phyloP scores from a whole-genome alignment of 2,329 filamentous ascomycete genomes.

The Cadophora malorum region DNA sequence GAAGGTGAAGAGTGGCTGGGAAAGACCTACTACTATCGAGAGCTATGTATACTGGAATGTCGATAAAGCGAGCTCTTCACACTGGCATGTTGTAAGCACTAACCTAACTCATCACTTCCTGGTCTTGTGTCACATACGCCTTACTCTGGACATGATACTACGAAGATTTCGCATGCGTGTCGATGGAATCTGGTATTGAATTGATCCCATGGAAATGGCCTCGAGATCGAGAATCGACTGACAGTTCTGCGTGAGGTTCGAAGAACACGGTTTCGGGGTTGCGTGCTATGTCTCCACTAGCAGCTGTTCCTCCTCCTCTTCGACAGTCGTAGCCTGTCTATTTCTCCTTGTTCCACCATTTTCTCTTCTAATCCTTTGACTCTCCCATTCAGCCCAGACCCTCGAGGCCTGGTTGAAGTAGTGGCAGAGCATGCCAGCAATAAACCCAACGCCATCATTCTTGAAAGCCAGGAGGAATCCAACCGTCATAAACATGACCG shows the following conservation, averaged over 20 bases:
- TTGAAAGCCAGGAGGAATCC: conserved; percentile 83
- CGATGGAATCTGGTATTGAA: background rate
- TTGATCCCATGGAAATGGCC: no score
- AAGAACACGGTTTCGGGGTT: background rate
- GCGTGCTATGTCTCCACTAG: conserved; percentile 14
- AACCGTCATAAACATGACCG: conserved; percentile 87
- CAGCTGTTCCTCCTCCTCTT: conserved; percentile 31
- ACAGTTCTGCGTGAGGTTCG: background rate
- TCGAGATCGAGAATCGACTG: no score
- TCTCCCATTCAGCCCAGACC: conserved; percentile 29
- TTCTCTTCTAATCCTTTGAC: conserved; percentile 20
- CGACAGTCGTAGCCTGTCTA: conserved; percentile 22
- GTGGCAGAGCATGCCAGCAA: conserved; percentile 81
- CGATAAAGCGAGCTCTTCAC: background rate
- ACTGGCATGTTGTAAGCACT: background rate
- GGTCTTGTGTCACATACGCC: background rate
- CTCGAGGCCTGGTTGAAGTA: conserved; percentile 59
- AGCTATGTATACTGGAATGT: background rate
- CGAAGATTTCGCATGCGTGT: background rate
- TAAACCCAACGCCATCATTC: conserved; percentile 88
- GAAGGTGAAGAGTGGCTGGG: background rate
- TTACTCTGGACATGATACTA: background rate
- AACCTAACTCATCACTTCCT: background rate
- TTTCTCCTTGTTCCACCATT: conserved; percentile 24
- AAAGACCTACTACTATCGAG: background rate